Base-by-base conservation (phyloP, 139 green algal genomes). In the Yamagishiella unicocca region DNA sequence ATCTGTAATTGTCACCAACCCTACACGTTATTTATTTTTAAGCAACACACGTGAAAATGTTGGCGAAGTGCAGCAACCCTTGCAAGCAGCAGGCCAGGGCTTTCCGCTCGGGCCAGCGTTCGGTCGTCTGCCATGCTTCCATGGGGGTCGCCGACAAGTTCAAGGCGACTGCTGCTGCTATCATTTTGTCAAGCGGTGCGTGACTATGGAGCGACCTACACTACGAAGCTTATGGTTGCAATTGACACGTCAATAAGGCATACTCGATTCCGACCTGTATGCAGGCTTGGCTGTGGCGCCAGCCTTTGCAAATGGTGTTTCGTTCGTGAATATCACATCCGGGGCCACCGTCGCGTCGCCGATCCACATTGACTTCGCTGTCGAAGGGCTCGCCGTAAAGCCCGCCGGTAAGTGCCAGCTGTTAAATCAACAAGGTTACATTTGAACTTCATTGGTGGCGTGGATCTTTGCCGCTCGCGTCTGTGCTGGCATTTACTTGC, bases 331-430 rank as follows among this genome's bases (percentile, higher is more conserved):
- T 24, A 37, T 90, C 14, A 24, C 38, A 27, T 66, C 84, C 19
- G 80, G 84, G 8, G 61, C 50, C 5, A 76, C 55, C 24, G 73
- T 90, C 0, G 37, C 77, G 19, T 84, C 67, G 0, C 91, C 91
- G 7, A 80, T 94, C 24, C 89, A 93, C 75, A 40, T 94, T 12
- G 84, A 92, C 4, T 89, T 94, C 33, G 37, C 45, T 1, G 92
- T 94, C 4, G 45, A 91, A 2, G 92, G 92, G 4, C 61, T 92
- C 2, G 29, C 61, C 1, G 90, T 94, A 2, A 71, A 83, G 68
- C 92, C 90, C 8, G 92, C 90, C 35, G 82, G 80, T 86, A 55
- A 78, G 84, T 14, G 37, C 50, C n/a, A n/a, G n/a, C n/a, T n/a
- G n/a, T n/a, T n/a, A n/a, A n/a, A n/a, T n/a, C n/a, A n/a, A n/a